Evolutionary conservation across 2,329 filamentous ascomycete species (phyloP).

Genomic region (Sclerotinia trifoliorum): DNA sequence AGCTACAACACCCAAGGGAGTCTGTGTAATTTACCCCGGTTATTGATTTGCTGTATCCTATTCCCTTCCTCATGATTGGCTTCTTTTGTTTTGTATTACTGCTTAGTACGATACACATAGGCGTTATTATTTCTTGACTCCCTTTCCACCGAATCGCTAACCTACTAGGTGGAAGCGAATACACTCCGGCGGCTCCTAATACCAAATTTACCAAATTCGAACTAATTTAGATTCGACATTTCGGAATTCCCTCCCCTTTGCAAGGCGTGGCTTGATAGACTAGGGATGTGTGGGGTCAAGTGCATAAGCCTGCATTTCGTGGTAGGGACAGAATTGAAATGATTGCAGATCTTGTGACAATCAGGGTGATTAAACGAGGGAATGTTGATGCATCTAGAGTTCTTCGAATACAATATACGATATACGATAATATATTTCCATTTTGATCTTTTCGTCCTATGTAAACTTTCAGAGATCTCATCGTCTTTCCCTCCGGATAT

Average conservation of each 20-base stretch:
- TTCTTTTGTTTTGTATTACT: background rate
- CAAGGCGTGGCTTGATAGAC: background rate
- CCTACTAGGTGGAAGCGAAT: background rate
- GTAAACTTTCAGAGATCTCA: background rate
- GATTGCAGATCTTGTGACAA: constrained; percentile 15
- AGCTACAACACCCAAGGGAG: constrained; percentile 16
- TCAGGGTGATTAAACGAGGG: background rate
- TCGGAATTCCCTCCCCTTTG: constrained; percentile 2
- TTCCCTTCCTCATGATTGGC: background rate
- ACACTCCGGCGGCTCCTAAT: constrained; percentile 6
- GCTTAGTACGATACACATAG: background rate
- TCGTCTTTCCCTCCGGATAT: background rate
- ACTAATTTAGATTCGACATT: background rate
- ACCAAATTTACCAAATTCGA: background rate
- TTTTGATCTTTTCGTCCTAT: background rate
- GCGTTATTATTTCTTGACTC: background rate
- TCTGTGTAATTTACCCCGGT: constrained; percentile 8
- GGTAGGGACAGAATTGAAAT: background rate
- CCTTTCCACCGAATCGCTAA: constrained; percentile 16
- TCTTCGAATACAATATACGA: background rate
- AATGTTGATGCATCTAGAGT: background rate
- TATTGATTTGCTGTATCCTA: background rate
- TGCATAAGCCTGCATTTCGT: constrained; percentile 10
- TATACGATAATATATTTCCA: too few species aligned
- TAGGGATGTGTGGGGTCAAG: constrained; percentile 4